Conservation (phyloP, 148 eudicot genomes). For the Camellia lanceoleosa region DNA sequence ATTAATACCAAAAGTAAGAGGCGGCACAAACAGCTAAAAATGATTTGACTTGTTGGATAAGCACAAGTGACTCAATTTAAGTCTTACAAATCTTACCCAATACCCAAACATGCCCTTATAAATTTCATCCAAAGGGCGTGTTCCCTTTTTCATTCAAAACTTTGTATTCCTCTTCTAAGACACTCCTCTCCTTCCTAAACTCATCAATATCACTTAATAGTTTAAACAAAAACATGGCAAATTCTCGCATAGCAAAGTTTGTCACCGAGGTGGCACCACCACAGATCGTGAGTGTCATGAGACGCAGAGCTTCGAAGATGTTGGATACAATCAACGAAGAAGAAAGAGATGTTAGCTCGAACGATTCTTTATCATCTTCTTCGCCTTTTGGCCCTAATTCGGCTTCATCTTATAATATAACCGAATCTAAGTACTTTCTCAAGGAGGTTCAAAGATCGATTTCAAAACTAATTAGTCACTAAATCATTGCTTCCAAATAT, state of each 20-base stretch:
- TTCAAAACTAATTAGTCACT: not conserved
- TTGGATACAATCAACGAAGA: conserved; percentile 37
- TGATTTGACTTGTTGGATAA: conserved; percentile 15
- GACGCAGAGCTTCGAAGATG: conserved; percentile 31
- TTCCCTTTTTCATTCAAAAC: conserved; percentile 1
- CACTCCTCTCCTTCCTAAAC: not conserved
- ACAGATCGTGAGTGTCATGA: conserved; percentile 38
- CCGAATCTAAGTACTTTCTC: not conserved
- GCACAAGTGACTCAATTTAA: conserved; percentile 13
- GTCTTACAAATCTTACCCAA: conserved; percentile 15
- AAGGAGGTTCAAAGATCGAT: not conserved
- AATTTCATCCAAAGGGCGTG: not conserved
- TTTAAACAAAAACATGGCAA: conserved; percentile 23
- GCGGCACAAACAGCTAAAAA: conserved; percentile 20
- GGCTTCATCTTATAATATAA: not conserved
- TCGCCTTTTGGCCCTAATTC: conserved; percentile 2
- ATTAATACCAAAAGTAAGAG: conserved; percentile 18
- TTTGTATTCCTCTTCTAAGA: not conserved
- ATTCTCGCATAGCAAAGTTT: conserved; percentile 33
- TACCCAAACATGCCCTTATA: conserved; percentile 14
- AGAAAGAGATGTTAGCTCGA: conserved; percentile 20
- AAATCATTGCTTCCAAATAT: not conserved
- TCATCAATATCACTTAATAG: not conserved
- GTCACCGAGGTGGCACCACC: conserved; percentile 41
- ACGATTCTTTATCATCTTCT: conserved; percentile 3